Evolutionary conservation across 2,329 filamentous ascomycete genomes (phyloP).

Genomic region (Cladosporium sp.): DNA sequence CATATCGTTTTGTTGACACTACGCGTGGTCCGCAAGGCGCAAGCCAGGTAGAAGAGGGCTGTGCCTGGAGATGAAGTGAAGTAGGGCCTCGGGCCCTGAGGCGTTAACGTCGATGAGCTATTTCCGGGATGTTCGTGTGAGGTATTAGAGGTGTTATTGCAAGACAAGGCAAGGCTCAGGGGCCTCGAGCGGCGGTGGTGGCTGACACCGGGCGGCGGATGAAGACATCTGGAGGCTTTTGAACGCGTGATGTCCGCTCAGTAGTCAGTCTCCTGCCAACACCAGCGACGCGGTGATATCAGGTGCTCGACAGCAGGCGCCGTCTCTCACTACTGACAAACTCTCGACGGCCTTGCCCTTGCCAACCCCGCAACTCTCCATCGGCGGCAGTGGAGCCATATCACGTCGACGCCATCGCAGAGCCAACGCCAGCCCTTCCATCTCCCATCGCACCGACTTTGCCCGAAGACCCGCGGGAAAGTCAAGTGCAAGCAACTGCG

Average conservation of each 20-base stretch:
- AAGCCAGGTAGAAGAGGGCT: background rate
- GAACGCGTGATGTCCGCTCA: constrained; percentile 5
- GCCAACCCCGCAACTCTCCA: constrained; percentile 1
- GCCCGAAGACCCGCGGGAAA: background rate
- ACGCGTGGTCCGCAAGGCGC: background rate
- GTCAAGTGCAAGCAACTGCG: background rate
- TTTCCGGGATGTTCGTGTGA: background rate
- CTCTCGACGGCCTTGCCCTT: background rate
- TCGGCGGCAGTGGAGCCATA: constrained; percentile 6
- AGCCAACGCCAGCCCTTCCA: background rate
- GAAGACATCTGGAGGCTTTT: background rate
- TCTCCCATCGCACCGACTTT: background rate
- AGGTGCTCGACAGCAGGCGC: background rate
- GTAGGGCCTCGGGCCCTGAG: background rate
- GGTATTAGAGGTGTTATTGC: background rate
- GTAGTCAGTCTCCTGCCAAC: background rate
- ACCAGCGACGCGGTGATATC: background rate
- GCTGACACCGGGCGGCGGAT: background rate
- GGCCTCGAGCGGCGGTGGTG: background rate
- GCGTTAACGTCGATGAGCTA: background rate
- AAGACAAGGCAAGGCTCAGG: background rate
- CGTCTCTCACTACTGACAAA: background rate
- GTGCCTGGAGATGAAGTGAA: background rate
- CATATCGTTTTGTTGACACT: background rate
- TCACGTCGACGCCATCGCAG: background rate